Conservation (phyloP, 2,329 filamentous ascomycete genomes). For the Pestalotiopsis sp. region DNA sequence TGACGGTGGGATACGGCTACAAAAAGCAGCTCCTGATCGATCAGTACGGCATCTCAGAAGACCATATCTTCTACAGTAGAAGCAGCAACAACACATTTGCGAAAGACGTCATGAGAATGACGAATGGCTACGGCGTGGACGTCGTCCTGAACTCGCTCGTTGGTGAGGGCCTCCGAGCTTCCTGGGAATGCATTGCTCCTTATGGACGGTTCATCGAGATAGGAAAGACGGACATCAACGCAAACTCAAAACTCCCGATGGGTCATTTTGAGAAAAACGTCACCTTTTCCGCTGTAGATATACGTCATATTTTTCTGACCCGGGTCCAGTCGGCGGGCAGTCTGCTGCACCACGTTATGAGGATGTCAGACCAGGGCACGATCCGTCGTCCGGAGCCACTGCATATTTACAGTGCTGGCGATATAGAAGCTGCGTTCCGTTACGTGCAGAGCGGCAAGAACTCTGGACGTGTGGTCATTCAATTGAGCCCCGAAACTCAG, state of each 20-base stretch:
- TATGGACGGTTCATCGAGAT: conserved; percentile 34
- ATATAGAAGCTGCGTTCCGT: conserved; percentile 43
- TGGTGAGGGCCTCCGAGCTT: conserved; percentile 28
- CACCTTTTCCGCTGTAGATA: conserved; percentile 47
- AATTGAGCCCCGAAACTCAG: conserved; percentile 40
- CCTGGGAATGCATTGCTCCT: conserved; percentile 30
- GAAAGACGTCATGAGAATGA: neutral
- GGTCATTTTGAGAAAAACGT: conserved; percentile 47
- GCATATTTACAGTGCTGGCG: conserved; percentile 32
- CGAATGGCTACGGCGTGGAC: conserved; percentile 10
- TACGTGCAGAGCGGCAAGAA: conserved; percentile 43
- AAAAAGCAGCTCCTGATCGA: conserved; percentile 6
- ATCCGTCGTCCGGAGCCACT: conserved; percentile 33
- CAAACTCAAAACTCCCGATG: conserved; percentile 46
- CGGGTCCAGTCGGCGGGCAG: conserved; percentile 26
- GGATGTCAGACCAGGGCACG: conserved; percentile 23
- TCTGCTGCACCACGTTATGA: conserved; percentile 26
- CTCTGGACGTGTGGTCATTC: conserved; percentile 45
- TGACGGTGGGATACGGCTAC: conserved; percentile 6
- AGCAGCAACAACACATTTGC: conserved; percentile 15
- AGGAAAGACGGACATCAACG: conserved; percentile 23
- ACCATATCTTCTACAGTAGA: conserved; percentile 15
- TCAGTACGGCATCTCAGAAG: conserved; percentile 3
- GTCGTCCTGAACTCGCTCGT: conserved; percentile 26
- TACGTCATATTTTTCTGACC: conserved; percentile 38